Evolutionary conservation across 1,284 basidiomycete genomes (phyloP), one percentile per base, ranked within the genome.

Genomic region (Trichosporon sp.): DNA sequence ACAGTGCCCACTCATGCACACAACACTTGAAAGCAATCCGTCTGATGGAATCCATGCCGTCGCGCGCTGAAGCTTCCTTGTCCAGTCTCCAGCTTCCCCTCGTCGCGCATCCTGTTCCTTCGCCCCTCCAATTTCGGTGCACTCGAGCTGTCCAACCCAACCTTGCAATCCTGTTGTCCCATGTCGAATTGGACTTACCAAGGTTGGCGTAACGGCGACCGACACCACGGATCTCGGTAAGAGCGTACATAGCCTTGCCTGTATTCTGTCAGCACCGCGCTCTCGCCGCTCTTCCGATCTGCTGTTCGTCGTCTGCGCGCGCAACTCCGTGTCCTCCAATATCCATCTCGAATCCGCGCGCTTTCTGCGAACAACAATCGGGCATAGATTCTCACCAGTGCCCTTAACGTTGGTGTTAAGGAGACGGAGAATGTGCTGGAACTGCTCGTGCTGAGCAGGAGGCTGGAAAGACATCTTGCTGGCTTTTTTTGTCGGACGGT

Each of bases 381-480:
- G 49, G 27, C 49, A 16, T 29, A 27, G 49, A 54, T 54, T 54
- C 49, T 54, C 49, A 54, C 40, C 56, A 25, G 29, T 36, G 23
- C 95, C 96, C 84, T 98, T 95, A 76, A 99, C 96, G 84, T 99
- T 99, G 80, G 96, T 99, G 88, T 99, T 98, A 79, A 99, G 88
- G 64, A 99, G 87, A 91, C 96, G 94, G 70, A 97, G 84, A 82
- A 61, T 61, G 60, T 61, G 90, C 85, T 94, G 92, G 83, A 94
- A 95, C 83, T 95, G 91, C 80, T 90, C 87, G 81, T 95, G 91
- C 49, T 54, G 49, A 54, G 49, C 49, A n/a, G 49, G 49, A 54
- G 49, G 49, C 49, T 54, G 49, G 49, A 54, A 54, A 29, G 49
- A 54, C 49, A 54, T 54, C 49, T 54, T 54, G 49, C 49, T 27